A percentile compares a stretch with the other conserved stretches of the same genome.
These are phyloP conservation scores for Penicillium argentinense DNA, from an alignment of 495 filamentous ascomycete species.

Conservation along the genomic window DNA sequence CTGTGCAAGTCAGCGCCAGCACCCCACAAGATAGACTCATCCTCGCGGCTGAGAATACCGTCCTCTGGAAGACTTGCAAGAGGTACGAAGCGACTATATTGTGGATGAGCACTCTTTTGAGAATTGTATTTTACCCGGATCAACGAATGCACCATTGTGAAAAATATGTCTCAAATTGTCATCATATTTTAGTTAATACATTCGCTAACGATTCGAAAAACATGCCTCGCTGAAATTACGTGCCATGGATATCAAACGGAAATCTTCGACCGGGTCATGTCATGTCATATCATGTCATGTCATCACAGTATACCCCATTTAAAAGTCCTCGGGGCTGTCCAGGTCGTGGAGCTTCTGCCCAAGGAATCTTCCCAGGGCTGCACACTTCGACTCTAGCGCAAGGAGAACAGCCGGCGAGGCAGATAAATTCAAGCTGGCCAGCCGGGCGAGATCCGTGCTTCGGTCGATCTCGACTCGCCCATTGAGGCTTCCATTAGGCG, in stretches of 20 bases:
- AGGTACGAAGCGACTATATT: too few species aligned
- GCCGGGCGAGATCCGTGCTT: conserved; percentile 39
- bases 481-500: conserved; percentile 30
- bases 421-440: conserved; percentile 44
- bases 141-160: not conserved
- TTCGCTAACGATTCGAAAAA: conserved; percentile 1
- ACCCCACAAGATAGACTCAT: too few species aligned
- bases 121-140: too few species aligned
- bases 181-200: conserved; percentile 1
- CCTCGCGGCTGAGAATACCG: too few species aligned
- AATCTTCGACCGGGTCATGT: not conserved
- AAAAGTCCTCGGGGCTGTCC: conserved; percentile 49
- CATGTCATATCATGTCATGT: not conserved
- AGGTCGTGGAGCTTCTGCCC: conserved; percentile 44
- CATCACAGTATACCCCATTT: too few species aligned
- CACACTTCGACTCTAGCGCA: conserved; percentile 48
- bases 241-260: not conserved
- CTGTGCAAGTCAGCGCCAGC: too few species aligned
- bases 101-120: too few species aligned
- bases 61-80: too few species aligned
- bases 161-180: not conserved
- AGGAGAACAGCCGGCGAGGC: conserved; percentile 42
- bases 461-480: conserved; percentile 46
- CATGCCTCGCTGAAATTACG: conserved; percentile 2
- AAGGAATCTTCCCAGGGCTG: conserved; percentile 43